A percentile compares a stretch with the other conserved stretches of the same genome.
Evolutionary conservation across 768 basidiomycete species (phyloP).

Genomic region (Hemileccinum impolitum): DNA sequence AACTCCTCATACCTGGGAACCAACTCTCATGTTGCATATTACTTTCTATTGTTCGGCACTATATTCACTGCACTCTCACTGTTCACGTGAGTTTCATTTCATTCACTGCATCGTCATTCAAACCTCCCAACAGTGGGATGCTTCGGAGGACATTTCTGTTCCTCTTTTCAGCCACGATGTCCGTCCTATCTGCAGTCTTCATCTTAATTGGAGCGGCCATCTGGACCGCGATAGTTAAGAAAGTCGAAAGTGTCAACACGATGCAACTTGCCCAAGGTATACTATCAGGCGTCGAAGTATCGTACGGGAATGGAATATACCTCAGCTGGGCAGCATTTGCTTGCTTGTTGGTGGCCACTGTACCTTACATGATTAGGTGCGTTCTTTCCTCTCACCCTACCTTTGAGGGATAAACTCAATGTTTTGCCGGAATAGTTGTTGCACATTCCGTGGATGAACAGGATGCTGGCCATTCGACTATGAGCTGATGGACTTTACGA

Average conservation of each 20-base stretch:
- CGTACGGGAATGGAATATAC: conserved; percentile 59
- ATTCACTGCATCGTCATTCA: conserved; percentile 1
- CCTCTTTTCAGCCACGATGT: conserved; percentile 60
- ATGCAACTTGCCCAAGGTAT: conserved; percentile 40
- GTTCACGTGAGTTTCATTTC: conserved; percentile 50
- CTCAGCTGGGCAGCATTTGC: conserved; percentile 76
- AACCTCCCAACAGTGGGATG: conserved; percentile 50
- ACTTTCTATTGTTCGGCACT: conserved; percentile 70
- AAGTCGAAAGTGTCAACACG: conserved; percentile 56
- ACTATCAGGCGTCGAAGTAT: conserved; percentile 60
- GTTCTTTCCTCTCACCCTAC: conserved; percentile 18
- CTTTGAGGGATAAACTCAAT: background rate
- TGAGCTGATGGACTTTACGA: conserved; percentile 16
- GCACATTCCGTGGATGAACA: conserved; percentile 69
- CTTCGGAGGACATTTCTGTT: conserved; percentile 64
- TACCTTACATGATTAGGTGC: conserved; percentile 79
- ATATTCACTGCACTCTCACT: conserved; percentile 63
- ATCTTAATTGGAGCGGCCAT: conserved; percentile 68
- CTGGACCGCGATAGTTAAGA: conserved; percentile 75
- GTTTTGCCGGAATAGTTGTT: conserved; percentile 51
- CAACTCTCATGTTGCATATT: conserved; percentile 69
- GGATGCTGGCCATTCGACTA: conserved; percentile 29
- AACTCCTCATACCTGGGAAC: conserved; percentile 61
- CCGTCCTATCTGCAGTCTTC: conserved; percentile 56
- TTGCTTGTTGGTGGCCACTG: conserved; percentile 56